These are phyloP conservation scores for Beverwykella pulmonaria DNA, from an alignment of 495 filamentous ascomycete species.

Conservation along the genomic window DNA sequence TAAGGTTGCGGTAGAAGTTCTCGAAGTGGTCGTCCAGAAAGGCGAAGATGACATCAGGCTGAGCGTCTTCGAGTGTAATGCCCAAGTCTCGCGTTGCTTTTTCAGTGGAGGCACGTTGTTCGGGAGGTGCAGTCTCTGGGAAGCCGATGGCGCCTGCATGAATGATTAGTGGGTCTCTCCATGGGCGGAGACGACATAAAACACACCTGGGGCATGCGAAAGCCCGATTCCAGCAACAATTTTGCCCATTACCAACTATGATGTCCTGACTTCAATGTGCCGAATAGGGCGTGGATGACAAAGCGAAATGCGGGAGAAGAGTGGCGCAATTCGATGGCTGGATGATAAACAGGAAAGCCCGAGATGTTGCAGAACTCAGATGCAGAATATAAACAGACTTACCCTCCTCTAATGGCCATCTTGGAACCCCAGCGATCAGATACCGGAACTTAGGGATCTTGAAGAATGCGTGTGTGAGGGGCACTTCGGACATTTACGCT, in stretches of 20 bases:
- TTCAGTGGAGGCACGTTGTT: slow-evolving; percentile 10
- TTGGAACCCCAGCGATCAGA: no score
- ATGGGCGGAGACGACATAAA: no score
- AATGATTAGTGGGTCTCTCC: no score
- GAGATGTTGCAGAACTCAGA: background rate
- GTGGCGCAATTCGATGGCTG: slow-evolving; percentile 4
- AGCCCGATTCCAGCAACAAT: slow-evolving; percentile 16
- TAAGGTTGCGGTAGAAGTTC: slow-evolving; percentile 22
- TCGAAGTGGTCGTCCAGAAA: slow-evolving; percentile 22
- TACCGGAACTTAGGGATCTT: background rate
- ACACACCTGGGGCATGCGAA: background rate
- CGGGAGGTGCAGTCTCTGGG: slow-evolving; percentile 9
- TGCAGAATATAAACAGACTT: background rate
- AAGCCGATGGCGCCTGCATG: slow-evolving; percentile 12
- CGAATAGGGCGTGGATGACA: background rate
- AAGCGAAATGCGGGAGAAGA: background rate
- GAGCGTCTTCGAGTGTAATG: slow-evolving; percentile 13
- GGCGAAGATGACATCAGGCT: slow-evolving; percentile 30
- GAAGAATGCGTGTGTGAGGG: background rate
- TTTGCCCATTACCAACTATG: slow-evolving; percentile 1
- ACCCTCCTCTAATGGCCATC: no score
- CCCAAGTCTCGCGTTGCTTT: slow-evolving; percentile 20
- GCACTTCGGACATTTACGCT: background rate
- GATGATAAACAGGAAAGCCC: background rate
- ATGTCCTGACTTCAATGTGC: background rate